Conservation (phyloP, 306 rosid genomes). For the Corylus avellana region DNA sequence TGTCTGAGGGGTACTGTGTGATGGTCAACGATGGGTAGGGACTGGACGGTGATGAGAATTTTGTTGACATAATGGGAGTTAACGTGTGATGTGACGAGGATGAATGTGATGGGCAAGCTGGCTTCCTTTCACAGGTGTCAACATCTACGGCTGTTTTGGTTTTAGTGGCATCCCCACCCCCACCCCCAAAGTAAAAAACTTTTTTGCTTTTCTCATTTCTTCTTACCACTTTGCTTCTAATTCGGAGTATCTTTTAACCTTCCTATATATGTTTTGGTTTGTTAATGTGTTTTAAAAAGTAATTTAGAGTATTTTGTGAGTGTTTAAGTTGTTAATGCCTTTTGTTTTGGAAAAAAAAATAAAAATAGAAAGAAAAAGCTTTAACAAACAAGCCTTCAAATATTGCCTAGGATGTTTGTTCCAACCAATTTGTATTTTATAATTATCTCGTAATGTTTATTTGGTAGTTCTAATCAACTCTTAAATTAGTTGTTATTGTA, state of each 20-base stretch:
- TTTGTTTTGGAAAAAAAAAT: no score
- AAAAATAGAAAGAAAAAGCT: no score
- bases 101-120: conserved; percentile 30
- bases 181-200: not conserved
- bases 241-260: not conserved
- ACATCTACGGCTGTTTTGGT: conserved; percentile 17
- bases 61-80: conserved; percentile 38
- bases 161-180: not conserved
- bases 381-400: no score
- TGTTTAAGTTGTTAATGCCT: no score
- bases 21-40: conserved; percentile 49
- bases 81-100: conserved; percentile 45
- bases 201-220: conserved; percentile 1
- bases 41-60: conserved; percentile 50
- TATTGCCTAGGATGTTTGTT: no score
- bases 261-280: no score
- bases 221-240: not conserved
- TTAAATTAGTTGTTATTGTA: no score
- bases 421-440: no score
- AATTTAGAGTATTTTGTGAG: no score
- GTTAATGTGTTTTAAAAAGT: no score
- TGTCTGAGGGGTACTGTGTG: conserved; percentile 31
- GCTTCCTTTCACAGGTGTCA: conserved; percentile 16
- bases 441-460: no score
- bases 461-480: no score